Evolutionary conservation across 2,329 filamentous ascomycete species (phyloP), one percentile per base, ranked within the genome.

Genomic region (Leptographium wingfieldii): DNA sequence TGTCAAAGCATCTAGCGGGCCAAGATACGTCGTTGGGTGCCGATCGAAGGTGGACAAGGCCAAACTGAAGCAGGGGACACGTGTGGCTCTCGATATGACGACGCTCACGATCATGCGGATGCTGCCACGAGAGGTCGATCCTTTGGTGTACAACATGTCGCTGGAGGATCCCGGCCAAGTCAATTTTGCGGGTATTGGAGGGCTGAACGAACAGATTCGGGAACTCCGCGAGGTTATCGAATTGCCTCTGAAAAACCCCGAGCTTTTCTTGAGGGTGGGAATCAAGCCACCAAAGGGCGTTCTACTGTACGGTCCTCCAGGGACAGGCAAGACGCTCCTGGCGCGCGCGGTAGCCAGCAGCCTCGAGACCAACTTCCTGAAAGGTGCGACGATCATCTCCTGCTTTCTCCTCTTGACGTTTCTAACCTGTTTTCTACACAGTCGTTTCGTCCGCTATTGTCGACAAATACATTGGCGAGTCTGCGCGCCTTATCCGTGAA

Each of bases 91-190:
- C 62, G 94, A 99, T 71, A 99, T 99, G 94, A 99, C 94, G 57
- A 99, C 94, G 25, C 87, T 99, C 67, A 99, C 94, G 63, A 99
- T 99, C 75, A 99, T 99, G 94, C 90, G 94, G 70, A 99, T 99
- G 94, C 81, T 99, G 55, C 95, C 94, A 62, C 88, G 94, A 73
- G 94, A 99, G 78, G 95, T 99, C 71, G 94, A 99, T 71, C 94
- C 94, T 25, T 81, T 99, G 66, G 94, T 99, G 67, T 99, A 99
- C 83, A 99, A 99, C 80, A 99, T 99, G 94, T 99, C 94, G 25
- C 76, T 99, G 68, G 94, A 99, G 74, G 94, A 99, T 72, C 94
- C 94, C 0, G 94, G 94, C 6, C 92, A 97, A 74, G 87, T 99
- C 74, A 96, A 90, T 78, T 99, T 99, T 74, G 92, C 87, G 49